Conservation (phyloP, 106 monocot genomes). For the Apostasia shenzhenica region DNA sequence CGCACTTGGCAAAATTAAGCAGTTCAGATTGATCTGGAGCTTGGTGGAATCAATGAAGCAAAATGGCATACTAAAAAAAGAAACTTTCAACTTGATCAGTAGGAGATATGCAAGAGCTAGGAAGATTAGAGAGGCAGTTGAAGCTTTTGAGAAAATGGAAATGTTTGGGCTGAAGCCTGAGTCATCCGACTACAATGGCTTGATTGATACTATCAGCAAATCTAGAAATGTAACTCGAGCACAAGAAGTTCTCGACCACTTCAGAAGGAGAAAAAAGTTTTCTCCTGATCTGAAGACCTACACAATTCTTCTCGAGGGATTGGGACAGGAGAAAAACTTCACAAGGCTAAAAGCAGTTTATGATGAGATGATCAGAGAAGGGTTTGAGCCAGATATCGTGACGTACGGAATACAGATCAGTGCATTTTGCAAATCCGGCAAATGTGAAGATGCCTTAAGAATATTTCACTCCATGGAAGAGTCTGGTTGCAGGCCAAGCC, state of each 20-base stretch:
- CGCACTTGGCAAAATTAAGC: constrained; percentile 91
- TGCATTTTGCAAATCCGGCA: constrained; percentile 60
- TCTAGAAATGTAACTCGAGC: constrained; percentile 64
- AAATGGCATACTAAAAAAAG: constrained; percentile 36
- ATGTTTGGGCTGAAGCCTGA: constrained; percentile 44
- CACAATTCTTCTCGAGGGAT: constrained; percentile 85
- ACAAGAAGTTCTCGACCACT: constrained; percentile 48
- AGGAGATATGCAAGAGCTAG: constrained; percentile 73
- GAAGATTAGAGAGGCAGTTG: constrained; percentile 60
- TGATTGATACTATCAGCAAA: constrained; percentile 66
- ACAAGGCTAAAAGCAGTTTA: constrained; percentile 39
- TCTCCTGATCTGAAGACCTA: constrained; percentile 74
- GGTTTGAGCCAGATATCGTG: constrained; percentile 73
- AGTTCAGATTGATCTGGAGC: constrained; percentile 72
- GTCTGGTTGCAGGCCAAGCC: constrained; percentile 48
- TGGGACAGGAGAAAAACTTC: constrained; percentile 48
- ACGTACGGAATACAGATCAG: constrained; percentile 73
- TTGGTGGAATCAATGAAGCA: constrained; percentile 63
- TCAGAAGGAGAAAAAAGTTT: constrained; percentile 51
- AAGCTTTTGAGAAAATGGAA: constrained; percentile 67
- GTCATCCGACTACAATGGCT: constrained; percentile 55
- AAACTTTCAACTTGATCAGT: constrained; percentile 56
- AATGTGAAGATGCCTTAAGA: constrained; percentile 52
- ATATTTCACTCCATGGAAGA: constrained; percentile 55
- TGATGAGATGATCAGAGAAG: constrained; percentile 54